Percentiles rank a stretch among this genome's conserved stretches.
These are phyloP conservation scores for Penicillium occitanis DNA, from an alignment of 2,329 filamentous ascomycete species.

Conservation along the genomic window DNA sequence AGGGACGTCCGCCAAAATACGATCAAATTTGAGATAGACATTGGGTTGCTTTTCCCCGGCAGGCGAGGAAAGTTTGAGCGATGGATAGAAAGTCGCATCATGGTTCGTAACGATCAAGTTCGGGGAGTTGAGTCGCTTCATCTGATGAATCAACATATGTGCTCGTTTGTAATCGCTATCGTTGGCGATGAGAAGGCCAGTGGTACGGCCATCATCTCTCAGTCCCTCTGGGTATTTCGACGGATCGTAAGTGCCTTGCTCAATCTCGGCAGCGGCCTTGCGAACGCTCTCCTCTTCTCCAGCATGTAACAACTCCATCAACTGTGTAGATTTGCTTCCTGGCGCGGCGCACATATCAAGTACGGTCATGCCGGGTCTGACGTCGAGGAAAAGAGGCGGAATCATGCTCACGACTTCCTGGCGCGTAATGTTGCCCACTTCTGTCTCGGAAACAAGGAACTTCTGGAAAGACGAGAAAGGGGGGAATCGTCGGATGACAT, in stretches of 20 bases:
- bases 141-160: slow-evolving; percentile 96
- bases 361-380: slow-evolving; percentile 87
- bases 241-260: slow-evolving; percentile 57
- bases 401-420: slow-evolving; percentile 99
- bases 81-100: slow-evolving; percentile 92
- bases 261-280: slow-evolving; percentile 65
- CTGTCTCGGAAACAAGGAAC: slow-evolving; percentile 95
- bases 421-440: slow-evolving; percentile 93
- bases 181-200: slow-evolving; percentile 90
- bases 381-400: slow-evolving; percentile 86
- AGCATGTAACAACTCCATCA: slow-evolving; percentile 89
- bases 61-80: slow-evolving; percentile 74
- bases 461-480: slow-evolving; percentile 96
- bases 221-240: slow-evolving; percentile 53
- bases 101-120: slow-evolving; percentile 98
- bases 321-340: slow-evolving; percentile 92
- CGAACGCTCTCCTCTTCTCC: slow-evolving; percentile 86
- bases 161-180: slow-evolving; percentile 95
- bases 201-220: slow-evolving; percentile 79
- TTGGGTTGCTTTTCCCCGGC: slow-evolving; percentile 55
- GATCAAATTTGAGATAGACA: slow-evolving; percentile 91
- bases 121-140: slow-evolving; percentile 93
- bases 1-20: slow-evolving; percentile 84
- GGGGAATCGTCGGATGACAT: slow-evolving; percentile 87
- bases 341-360: slow-evolving; percentile 95